Evolutionary conservation across 1,284 basidiomycete species (phyloP), one percentile per base, ranked within the genome.

Genomic region (Ganoderma resinaceum): DNA sequence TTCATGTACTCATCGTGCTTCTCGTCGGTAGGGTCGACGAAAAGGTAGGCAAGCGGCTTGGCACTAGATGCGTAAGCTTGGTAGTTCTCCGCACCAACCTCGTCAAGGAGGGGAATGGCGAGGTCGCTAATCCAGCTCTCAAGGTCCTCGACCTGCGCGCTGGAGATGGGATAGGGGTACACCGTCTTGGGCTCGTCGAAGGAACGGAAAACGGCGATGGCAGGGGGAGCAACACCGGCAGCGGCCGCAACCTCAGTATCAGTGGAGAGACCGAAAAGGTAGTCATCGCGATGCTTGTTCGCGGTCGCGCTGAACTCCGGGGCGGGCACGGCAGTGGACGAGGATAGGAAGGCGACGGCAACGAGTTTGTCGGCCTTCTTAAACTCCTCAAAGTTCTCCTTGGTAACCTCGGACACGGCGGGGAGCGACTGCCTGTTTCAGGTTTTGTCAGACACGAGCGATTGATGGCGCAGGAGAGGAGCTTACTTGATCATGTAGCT

Each of bases 21-120:
- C 76, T 90, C 88, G 72, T 89, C 86, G 61, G 88, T 83, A 57
- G 96, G 93, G 81, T 98, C 95, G 74, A 96, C 78, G 85, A 99
- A 99, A 78, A 98, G 88, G 85, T 99, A 99, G 37, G 95, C 97
- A 71, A 99, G 89, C 42, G 98, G 96, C 74, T 96, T 91, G 66
- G 87, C 84, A 75, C 94, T 93, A 74, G 86, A 80, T 46, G 95
- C 94, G 83, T 99, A 99, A 68, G 85, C 75, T 72, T 87, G 89
- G 81, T 98, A 99, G 87, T 98, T 99, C 70, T 99, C 97, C 38
- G 94, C 95, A 73, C 87, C 92, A 77, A 99, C 94, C 82, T 99
- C 95, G 77, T 95, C 97, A 69, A 99, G 84, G 76, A 96, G 82
- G 49, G 98, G 97, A 63, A 98, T 85, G 53, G 95, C 87, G 80